Evolutionary conservation across 2,329 filamentous ascomycete genomes (phyloP), one percentile per base, ranked within the genome.

Genomic region (Fusarium sp.): DNA sequence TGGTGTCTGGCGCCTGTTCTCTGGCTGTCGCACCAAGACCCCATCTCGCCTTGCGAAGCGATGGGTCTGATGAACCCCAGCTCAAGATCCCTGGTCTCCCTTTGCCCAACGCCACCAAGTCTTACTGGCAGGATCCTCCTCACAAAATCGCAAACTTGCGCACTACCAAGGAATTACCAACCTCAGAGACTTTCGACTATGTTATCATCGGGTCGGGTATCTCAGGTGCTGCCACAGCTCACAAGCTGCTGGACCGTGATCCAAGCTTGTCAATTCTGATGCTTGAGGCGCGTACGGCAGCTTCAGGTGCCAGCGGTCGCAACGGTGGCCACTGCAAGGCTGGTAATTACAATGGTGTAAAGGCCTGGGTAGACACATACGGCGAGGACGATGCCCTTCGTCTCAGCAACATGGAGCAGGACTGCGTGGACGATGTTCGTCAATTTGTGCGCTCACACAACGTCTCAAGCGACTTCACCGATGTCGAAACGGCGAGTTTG

Each of bases 51-150:
- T 0, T 8, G 9, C 44, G 49, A 20, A 51, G 55, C 11, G 23
- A 66, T 23, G 43, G 14, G 3, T 19, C 40, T 0, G 30, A 66
- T 14, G 62, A 62, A 19, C 23, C 50, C 9, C 56, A 59, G 7
- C 62, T 66, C 11, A 41, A 33, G 4, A 66, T 66, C 15, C 62
- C 62, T 4, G 62, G 62, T 8, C 15, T 66, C 14, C 62, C 62
- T 33, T 13, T 66, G 1, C 62, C 62, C 1, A 66, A 66, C 23
- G 62, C 56, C 22, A 66, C 62, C 23, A 65, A 66, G 15, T 39
- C 62, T 3, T 66, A 66, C 45, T 66, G 62, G 62, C 62, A 66
- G 1, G 62, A 66, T 6, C 62, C 62, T 37, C 62, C 62, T 41
- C 62, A 66, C n/a, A 56, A 62, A 13, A 66, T 66, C 22, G 62